These are phyloP conservation scores for Sordaria brevicollis DNA, from an alignment of 495 filamentous ascomycete genomes.

Conservation along the genomic window DNA sequence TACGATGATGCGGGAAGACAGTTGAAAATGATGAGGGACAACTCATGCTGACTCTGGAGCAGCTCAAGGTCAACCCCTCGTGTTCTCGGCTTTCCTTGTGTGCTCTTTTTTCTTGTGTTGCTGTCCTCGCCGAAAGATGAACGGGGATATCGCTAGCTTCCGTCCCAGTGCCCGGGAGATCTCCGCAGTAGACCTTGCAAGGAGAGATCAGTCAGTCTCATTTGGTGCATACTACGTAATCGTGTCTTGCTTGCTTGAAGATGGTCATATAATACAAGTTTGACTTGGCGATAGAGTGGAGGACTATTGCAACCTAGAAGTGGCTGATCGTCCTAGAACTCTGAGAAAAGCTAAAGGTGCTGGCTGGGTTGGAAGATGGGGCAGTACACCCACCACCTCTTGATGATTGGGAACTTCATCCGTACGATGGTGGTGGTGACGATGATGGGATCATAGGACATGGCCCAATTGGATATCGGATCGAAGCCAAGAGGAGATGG, in stretches of 20 bases:
- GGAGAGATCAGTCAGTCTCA: neutral
- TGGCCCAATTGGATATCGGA: neutral
- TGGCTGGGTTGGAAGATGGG: neutral
- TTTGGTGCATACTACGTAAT: neutral
- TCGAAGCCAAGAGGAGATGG: neutral
- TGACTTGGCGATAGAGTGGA: neutral
- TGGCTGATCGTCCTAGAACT: neutral
- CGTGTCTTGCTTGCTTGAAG: neutral
- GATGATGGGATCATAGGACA: neutral
- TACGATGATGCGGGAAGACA: neutral
- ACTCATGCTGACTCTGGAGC: neutral
- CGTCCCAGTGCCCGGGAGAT: neutral
- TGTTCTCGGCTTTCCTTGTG: neutral
- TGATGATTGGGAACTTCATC: neutral
- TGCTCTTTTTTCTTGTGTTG: neutral
- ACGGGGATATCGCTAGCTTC: neutral
- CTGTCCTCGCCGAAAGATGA: neutral
- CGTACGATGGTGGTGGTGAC: neutral
- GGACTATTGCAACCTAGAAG: neutral
- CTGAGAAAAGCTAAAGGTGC: neutral
- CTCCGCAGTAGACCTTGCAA: neutral
- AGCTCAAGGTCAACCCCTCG: too few relatives aligned
- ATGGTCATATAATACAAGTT: neutral
- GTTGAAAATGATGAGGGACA: neutral
- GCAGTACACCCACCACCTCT: neutral